Base-by-base conservation (phyloP, 371 early-diverging fungal species). In the Nematocida homosporus region DNA sequence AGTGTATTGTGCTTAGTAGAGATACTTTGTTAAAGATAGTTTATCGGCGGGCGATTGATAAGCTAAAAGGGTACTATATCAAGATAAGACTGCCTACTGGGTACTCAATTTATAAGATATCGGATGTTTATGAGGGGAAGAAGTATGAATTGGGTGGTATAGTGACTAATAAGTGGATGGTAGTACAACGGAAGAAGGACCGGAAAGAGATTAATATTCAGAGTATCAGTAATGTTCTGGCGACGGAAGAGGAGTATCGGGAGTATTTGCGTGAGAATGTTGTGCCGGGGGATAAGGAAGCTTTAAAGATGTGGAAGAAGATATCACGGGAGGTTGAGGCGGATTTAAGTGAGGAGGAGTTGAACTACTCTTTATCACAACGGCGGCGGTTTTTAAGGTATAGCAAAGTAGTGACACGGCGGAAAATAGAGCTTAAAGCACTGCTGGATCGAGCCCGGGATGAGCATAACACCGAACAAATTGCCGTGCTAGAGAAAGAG, bases 351-450 rank as follows among this genome's bases (percentile, higher is more conserved):
- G 78, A 81, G 32, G 77, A 42, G 13, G 83, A 83, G 37, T 61
- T 78, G 32, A 76, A 66, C 34, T 69, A 82, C 41, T 56, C 60
- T 40, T 51, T 81, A 44, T 23, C 50, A 13, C 67, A 76, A 55
- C 69, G 56, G 56, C 32, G 63, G 64, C 78, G 56, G 40, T 78
- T 55, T 50, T 59, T 59, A 67, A 77, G 35, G 50, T 25, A 68
- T 77, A 50, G 53, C 34, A 79, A 60, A 60, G 57, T 59, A 56
- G 30, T 30, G 41, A 68, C 27, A 35, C 66, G 30, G 18, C 20
- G 44, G 79, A 80, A 78, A 68, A 65, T 81, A 55, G 68, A 57
- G 35, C 67, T 78, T 25, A 67, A 80, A 32, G 52, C 66, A n/a
- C 30, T 30, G 10, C 77, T 78, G n/a, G 63, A 75, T 20, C 50